Base-by-base conservation (phyloP, 257 asterid species). In the Jacaranda mimosifolia region DNA sequence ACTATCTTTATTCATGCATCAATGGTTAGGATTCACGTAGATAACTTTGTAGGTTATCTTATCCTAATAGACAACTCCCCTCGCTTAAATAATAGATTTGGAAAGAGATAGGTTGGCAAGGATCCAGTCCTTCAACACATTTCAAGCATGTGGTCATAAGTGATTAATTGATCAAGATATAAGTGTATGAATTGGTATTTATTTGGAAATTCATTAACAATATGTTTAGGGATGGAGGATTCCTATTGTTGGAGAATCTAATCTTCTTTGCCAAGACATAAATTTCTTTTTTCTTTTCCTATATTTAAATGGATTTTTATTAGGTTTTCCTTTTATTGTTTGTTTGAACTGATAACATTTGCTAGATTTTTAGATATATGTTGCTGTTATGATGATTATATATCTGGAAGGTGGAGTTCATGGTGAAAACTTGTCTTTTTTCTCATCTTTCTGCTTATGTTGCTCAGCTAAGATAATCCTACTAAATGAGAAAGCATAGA, bases 51-150 rank as follows among this genome's bases (percentile, higher is more conserved):
- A 88, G 91, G 85, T 70, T 93, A 86, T 87, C 98, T 70, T 95
- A 93, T 85, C 97, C 97, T 35, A 92, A 90, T 71, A 83, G 94
- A 62, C 86, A 76, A 10, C 97, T 93, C 63, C 98, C 97, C 51
- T 64, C 97, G 81, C 96, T 93, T 72, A 93, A 93, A 77, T 95
- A 98, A 35, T 97, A 86, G 85, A 92, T 78, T 52, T 95, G 99
- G 99, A 95, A 95, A 87, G 99, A 95, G 26, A 95, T 95, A 98
- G 99, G 99, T 9, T 95, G 99, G 99, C 99, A 95, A 75, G 99
- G 98, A 79, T 74, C 92, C 64, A 98, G 93, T 79, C 99, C 99
- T 76, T 91, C 98, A 59, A 93, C 97, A 72, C 98, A 95, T 85
- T 95, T 95, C 93, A 94, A 98, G 98, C 92, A 70, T 73, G 76